These are phyloP conservation scores for Alternaria sp. DNA, from an alignment of 2,329 filamentous ascomycete species.

Conservation along the genomic window DNA sequence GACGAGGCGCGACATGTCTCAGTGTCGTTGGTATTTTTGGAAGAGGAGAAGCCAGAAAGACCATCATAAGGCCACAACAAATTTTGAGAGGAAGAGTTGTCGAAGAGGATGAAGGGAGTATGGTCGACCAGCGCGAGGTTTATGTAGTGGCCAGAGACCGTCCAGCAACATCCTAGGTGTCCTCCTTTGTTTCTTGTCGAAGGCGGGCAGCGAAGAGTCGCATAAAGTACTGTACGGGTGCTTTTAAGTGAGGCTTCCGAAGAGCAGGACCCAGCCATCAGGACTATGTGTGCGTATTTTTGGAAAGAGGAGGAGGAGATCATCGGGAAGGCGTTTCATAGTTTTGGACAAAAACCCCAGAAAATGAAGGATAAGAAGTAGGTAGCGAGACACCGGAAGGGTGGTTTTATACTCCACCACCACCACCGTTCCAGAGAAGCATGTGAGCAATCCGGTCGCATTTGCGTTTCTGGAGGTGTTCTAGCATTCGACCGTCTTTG, in stretches of 20 bases:
- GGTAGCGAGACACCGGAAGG: not conserved
- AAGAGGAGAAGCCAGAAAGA: not conserved
- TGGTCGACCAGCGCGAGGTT: not conserved
- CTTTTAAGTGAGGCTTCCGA: not conserved
- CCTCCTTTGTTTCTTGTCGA: not conserved
- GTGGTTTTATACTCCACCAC: not conserved
- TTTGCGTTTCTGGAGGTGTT: too few relatives aligned
- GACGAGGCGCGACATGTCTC: not conserved
- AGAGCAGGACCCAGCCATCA: not conserved
- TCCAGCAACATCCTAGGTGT: not conserved
- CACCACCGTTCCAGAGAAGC: not conserved
- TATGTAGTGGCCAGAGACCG: not conserved
- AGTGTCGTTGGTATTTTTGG: too few relatives aligned
- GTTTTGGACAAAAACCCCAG: not conserved
- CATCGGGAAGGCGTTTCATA: accelerated
- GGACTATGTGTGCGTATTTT: not conserved
- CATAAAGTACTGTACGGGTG: accelerated
- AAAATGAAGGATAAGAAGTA: not conserved
- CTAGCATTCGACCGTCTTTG: not conserved
- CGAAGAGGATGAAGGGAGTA: not conserved
- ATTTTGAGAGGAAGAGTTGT: not conserved
- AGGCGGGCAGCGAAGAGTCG: not conserved
- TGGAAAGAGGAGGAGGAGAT: not conserved
- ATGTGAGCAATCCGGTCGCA: not conserved
- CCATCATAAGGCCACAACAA: not conserved